phyloP scores from a whole-genome alignment of 495 filamentous ascomycete species.

The Durotheca rogersii region DNA sequence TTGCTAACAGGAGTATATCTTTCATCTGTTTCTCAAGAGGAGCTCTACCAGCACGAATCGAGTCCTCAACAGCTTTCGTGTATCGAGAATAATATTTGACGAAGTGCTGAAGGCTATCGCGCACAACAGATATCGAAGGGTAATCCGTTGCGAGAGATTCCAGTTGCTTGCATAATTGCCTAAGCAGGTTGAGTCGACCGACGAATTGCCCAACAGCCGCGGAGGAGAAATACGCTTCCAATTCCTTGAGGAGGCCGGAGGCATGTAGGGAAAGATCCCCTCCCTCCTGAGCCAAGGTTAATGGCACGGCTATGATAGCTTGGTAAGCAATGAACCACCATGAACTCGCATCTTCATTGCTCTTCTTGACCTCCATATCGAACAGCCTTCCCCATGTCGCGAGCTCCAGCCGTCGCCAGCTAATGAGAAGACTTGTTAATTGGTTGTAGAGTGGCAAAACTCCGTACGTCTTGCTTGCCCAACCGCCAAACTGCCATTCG shows the following conservation, averaged over 20 bases:
- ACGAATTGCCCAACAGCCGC: slow-evolving; percentile 79
- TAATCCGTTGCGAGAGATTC: slow-evolving; percentile 57
- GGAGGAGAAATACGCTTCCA: slow-evolving; percentile 72
- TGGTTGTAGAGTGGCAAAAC: slow-evolving; percentile 67
- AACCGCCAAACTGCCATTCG: slow-evolving; percentile 82
- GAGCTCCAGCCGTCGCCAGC: slow-evolving; percentile 87
- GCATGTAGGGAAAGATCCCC: slow-evolving; percentile 62
- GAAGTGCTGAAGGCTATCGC: slow-evolving; percentile 72
- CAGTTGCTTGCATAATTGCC: slow-evolving; percentile 67
- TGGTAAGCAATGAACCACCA: slow-evolving; percentile 99
- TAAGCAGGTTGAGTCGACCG: slow-evolving; percentile 68
- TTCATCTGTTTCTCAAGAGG: slow-evolving; percentile 82
- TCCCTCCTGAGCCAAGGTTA: slow-evolving; percentile 57
- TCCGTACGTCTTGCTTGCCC: slow-evolving; percentile 78
- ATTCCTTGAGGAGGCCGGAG: slow-evolving; percentile 63
- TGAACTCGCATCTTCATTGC: slow-evolving; percentile 69
- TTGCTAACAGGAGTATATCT: slow-evolving; percentile 81
- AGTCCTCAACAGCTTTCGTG: slow-evolving; percentile 59
- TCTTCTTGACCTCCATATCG: slow-evolving; percentile 76
- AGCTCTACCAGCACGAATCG: slow-evolving; percentile 60
- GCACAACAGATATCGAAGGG: slow-evolving; percentile 52
- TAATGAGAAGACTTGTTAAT: slow-evolving; percentile 72
- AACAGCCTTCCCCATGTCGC: slow-evolving; percentile 90
- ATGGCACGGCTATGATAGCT: slow-evolving; percentile 72
- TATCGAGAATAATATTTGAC: slow-evolving; percentile 70